Percentiles rank a stretch among this genome's conserved stretches.
These are phyloP conservation scores for Xylaria nigripes DNA, from an alignment of 495 filamentous ascomycete species.

Conservation along the genomic window DNA sequence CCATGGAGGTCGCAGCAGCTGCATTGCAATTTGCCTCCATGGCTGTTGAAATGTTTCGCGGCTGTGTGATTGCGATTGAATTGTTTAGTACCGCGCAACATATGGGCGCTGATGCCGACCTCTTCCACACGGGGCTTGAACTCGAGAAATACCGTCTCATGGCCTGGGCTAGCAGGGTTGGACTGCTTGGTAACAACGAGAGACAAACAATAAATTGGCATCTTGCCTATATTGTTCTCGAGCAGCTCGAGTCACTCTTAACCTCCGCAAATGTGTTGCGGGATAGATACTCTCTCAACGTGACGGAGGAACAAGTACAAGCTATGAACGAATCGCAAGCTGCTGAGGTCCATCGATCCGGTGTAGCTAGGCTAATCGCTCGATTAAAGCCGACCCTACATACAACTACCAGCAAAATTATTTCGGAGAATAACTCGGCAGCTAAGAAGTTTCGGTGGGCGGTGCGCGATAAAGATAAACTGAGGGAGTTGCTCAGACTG, in stretches of 20 bases:
- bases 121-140: slow-evolving; percentile 18
- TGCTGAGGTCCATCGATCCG: neutral
- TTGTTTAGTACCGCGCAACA: slow-evolving; percentile 21
- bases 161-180: slow-evolving; percentile 20
- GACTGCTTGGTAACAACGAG: slow-evolving; percentile 13
- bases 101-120: slow-evolving; percentile 22
- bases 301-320: neutral
- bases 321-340: neutral
- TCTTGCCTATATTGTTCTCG: slow-evolving; percentile 13
- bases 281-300: slow-evolving; percentile 12
- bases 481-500: slow-evolving; percentile 13
- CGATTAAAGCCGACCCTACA: slow-evolving; percentile 12
- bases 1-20: neutral
- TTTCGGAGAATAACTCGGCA: slow-evolving; percentile 15
- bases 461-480: slow-evolving; percentile 18
- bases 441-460: slow-evolving; percentile 24
- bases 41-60: slow-evolving; percentile 6
- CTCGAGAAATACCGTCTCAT: slow-evolving; percentile 25
- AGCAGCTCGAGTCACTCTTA: slow-evolving; percentile 17
- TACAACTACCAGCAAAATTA: slow-evolving; percentile 18
- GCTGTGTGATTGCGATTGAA: slow-evolving; percentile 23
- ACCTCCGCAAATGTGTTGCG: slow-evolving; percentile 11
- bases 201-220: slow-evolving; percentile 22
- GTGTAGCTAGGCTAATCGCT: slow-evolving; percentile 1
- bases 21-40: slow-evolving; percentile 1